These are phyloP conservation scores for Eucalyptus pauciflora DNA, from an alignment of 345 rosid genomes.

Conservation along the genomic window DNA sequence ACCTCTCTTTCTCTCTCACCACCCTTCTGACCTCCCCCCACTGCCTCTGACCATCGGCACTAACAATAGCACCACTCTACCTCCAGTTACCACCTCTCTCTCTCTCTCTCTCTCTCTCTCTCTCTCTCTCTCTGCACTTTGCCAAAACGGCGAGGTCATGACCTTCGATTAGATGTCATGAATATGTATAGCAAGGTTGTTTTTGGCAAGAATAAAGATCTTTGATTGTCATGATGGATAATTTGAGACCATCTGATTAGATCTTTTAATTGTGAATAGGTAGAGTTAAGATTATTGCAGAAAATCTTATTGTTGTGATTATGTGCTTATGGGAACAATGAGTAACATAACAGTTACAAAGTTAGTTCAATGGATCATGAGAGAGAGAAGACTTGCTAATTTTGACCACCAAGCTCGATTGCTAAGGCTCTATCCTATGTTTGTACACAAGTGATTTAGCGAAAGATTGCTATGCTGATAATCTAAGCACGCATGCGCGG, in stretches of 20 bases:
- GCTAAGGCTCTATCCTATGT: neutral
- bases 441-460: neutral
- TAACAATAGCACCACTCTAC: neutral
- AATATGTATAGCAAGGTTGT: neutral
- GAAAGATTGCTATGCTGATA: neutral
- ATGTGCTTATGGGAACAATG: neutral
- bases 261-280: neutral
- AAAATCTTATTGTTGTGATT: neutral
- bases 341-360: neutral
- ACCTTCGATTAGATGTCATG: neutral
- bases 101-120: neutral
- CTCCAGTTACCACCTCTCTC: too few species aligned
- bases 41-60: neutral
- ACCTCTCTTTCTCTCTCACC: neutral
- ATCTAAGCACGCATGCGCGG: rapidly evolving
- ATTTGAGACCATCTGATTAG: neutral
- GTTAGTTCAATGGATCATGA: neutral
- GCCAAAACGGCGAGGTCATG: neutral
- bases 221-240: neutral
- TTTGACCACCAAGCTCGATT: neutral
- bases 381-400: neutral
- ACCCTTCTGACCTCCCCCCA: neutral
- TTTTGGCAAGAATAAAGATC: neutral
- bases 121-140: neutral
- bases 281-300: neutral